Base-by-base conservation (phyloP, 1,284 basidiomycete genomes). In the Trichosporon ovoides region DNA sequence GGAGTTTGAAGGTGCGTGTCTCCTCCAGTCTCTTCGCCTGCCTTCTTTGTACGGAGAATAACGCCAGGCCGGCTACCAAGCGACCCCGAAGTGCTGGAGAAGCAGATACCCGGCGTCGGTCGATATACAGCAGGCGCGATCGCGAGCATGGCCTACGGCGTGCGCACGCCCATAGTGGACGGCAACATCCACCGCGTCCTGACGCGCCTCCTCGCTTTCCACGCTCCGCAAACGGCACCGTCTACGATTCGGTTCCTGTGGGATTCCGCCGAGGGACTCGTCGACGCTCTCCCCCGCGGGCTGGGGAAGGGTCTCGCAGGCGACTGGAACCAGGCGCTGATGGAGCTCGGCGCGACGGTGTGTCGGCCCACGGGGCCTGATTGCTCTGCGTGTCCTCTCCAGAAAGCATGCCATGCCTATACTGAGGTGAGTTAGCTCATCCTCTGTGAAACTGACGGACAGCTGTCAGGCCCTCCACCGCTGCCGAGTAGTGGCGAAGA, bases 131-230 rank as follows among this genome's bases (percentile, higher is more conserved):
- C 81, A 11, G 82, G 78, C 19, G 92, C 92, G 9, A 91, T 96
- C 59, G 85, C 85, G 63, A 91, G 88, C 1, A 96, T 96, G 72
- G 91, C 91, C 2, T 94, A 92, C 68, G 88, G 87, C 35, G 83
- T 91, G 63, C 82, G 83, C 59, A 87, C 84, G 11, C 88, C 92
- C 14, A 89, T 93, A 52, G 81, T 96, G 49, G 93, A 97, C 71
- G 93, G 93, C 24, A 97, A 97, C 72, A 88, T 96, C 7, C 86
- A 90, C 70, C 83, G 90, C 55, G 80, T 94, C 14, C 78, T 93
- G 24, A 87, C 88, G 64, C 84, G 93, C 31, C 73, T 95, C 33
- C 80, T 95, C 20, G 90, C 89, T 0, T 76, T 96, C 3, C 83
- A 95, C 72, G 86, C 89, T 1, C 82, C 84, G 9, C 88, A 89